Evolutionary conservation across 371 early-diverging fungal genomes (phyloP).

Genomic region (Zopfochytrium polystomum): DNA sequence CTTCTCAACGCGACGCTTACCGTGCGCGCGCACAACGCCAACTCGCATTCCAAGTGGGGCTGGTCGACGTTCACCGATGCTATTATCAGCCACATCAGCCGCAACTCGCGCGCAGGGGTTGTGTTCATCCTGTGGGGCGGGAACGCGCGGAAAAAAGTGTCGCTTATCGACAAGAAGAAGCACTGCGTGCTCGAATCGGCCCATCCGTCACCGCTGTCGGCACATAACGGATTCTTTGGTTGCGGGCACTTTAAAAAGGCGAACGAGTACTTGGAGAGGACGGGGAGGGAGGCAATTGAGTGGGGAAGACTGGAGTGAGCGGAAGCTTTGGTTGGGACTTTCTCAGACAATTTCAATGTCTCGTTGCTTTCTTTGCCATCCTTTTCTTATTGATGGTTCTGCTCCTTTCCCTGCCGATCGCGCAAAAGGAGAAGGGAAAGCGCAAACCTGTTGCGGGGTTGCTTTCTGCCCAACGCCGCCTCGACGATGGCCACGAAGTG

Average conservation of each 20-base stretch:
- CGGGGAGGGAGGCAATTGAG: slow-evolving; percentile 16
- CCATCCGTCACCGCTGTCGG: slow-evolving; percentile 96
- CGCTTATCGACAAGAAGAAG: slow-evolving; percentile 47
- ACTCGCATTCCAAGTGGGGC: slow-evolving; percentile 83
- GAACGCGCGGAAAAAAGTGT: slow-evolving; percentile 77
- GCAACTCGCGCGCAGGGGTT: slow-evolving; percentile 56
- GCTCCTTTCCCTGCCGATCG: no score
- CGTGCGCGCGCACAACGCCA: slow-evolving; percentile 79
- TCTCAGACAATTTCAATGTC: background rate
- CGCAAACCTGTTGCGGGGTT: no score
- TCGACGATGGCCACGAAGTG: no score
- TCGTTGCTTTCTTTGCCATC: no score
- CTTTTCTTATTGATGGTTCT: no score
- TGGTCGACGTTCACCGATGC: slow-evolving; percentile 93
- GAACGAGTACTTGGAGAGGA: slow-evolving; percentile 87
- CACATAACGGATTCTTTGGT: slow-evolving; percentile 79
- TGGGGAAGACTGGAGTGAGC: background rate
- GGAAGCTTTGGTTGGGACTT: background rate
- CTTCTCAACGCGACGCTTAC: slow-evolving; percentile 92
- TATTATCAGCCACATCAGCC: slow-evolving; percentile 72
- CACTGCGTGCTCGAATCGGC: slow-evolving; percentile 85
- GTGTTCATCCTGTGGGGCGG: slow-evolving; percentile 99
- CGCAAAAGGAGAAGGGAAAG: no score
- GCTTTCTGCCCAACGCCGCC: no score
- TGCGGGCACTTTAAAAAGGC: slow-evolving; percentile 88